Evolutionary conservation across 805 yeast species (phyloP), one percentile per base, ranked within the genome.

Genomic region (Saccharomyces cerevisiae): DNA sequence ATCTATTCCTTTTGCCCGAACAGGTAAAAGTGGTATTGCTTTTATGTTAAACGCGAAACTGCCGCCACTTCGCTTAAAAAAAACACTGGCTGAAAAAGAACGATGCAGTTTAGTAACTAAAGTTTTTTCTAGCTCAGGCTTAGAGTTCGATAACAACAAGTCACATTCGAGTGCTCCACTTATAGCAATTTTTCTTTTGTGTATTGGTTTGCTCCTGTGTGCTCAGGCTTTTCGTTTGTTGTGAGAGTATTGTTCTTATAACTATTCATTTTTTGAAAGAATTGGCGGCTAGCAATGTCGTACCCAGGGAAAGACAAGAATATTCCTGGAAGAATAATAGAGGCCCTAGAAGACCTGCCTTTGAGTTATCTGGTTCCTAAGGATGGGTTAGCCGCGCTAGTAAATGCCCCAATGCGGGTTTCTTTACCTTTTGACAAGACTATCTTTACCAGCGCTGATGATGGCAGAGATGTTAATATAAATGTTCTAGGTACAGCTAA

Each of bases 291-390:
- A 43, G 30, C 36, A 11, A 48, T 58, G 66, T 67, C 69, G 69
- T 67, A 57, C 49, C 70, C 71, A 10, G 70, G 70, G 17, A 69
- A 67, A 52, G 50, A 62, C 27, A 52, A 59, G 5, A 54, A 58
- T 28, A 57, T 65, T 8, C 69, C 71, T 11, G 63, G 66, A 49
- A 57, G 63, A 4, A 49, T 67, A n/a, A 27, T 62, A 2, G 70
- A 62, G 14, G 61, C 67, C 11, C 50, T 69, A 11, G 57, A 57
- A 14, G 50, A 49, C 30, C 65, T 62, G 47, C 70, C 72, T 8
- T 46, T 69, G 6, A 61, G 56, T 46, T 59, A 61, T 52, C 52
- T 69, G 41, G 58, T 68, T 2, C 73, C 73, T 2, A 69, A 69
- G 48, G 61, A 55, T 26, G 62, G 57, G 3, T 50, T 67, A 4